phyloP scores from a whole-genome alignment of 2,329 filamentous ascomycete species.

The Claviceps capensis region DNA sequence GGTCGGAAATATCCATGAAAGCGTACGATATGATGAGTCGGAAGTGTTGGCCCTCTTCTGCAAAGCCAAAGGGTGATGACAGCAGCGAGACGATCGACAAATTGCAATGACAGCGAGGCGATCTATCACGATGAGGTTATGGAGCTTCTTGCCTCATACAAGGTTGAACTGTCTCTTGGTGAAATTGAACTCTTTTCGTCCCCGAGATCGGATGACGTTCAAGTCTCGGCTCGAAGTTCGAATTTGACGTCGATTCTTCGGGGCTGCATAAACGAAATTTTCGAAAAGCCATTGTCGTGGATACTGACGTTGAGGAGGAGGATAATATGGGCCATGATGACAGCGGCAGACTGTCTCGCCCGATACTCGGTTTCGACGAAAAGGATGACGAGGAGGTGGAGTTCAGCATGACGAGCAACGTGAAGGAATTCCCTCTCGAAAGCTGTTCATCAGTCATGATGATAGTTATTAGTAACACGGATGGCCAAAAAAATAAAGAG shows the following conservation, averaged over 20 bases:
- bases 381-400: background rate
- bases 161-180: background rate
- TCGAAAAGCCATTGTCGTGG: conserved; percentile 11
- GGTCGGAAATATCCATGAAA: conserved; percentile 8
- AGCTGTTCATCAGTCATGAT: conserved; percentile 1
- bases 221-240: conserved; percentile 1
- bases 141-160: background rate
- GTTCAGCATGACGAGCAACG: background rate
- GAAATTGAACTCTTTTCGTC: conserved; percentile 2
- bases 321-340: conserved; percentile 15
- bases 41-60: background rate
- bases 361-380: conserved; percentile 2
- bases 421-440: background rate
- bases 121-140: no score
- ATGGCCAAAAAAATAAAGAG: background rate
- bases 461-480: background rate
- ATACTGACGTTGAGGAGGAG: conserved; percentile 11
- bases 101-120: background rate
- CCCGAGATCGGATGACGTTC: conserved; percentile 3
- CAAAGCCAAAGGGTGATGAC: background rate
- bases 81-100: conserved; percentile 20
- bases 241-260: background rate
- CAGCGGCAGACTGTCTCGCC: background rate
- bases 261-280: conserved; percentile 13
- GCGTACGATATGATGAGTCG: conserved; percentile 9